Percentiles rank a stretch among this genome's conserved stretches.
phyloP scores from a whole-genome alignment of 495 filamentous ascomycete genomes.

The Aspergillus kassunensis region DNA sequence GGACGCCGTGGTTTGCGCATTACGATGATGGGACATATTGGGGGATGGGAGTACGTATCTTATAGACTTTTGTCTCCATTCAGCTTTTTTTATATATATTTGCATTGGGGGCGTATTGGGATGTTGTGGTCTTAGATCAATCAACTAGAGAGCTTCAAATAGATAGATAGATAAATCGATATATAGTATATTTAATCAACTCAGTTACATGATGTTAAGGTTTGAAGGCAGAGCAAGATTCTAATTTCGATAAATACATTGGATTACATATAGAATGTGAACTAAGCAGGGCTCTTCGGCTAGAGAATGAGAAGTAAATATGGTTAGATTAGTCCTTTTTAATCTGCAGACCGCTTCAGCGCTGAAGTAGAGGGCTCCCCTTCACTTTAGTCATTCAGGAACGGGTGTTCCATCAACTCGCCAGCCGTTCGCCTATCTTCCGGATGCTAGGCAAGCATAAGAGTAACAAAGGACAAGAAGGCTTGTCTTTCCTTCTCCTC shows the following conservation, averaged over 20 bases:
- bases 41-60: constrained; percentile 53
- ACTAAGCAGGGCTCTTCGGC: too few relatives aligned
- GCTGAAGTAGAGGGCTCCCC: neutral
- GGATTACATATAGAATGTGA: too few relatives aligned
- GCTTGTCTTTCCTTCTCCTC: neutral
- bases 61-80: constrained; percentile 23
- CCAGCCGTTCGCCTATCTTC: neutral
- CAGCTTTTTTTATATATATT: neutral
- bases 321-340: too few relatives aligned
- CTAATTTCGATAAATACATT: too few relatives aligned
- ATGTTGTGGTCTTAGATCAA: neutral
- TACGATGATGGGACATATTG: constrained; percentile 57
- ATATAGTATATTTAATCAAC: too few relatives aligned
- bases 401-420: constrained; percentile 2
- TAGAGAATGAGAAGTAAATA: too few relatives aligned
- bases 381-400: neutral
- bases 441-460: neutral
- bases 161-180: neutral
- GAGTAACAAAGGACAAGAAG: neutral
- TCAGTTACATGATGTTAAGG: too few relatives aligned
- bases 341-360: too few relatives aligned
- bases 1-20: constrained; percentile 45
- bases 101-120: neutral
- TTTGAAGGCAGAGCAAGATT: too few relatives aligned
- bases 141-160: neutral